A percentile compares a stretch with the other conserved stretches of the same genome.
Evolutionary conservation across 768 basidiomycete genomes (phyloP).

Genomic region (Phaeotremella skinneri): DNA sequence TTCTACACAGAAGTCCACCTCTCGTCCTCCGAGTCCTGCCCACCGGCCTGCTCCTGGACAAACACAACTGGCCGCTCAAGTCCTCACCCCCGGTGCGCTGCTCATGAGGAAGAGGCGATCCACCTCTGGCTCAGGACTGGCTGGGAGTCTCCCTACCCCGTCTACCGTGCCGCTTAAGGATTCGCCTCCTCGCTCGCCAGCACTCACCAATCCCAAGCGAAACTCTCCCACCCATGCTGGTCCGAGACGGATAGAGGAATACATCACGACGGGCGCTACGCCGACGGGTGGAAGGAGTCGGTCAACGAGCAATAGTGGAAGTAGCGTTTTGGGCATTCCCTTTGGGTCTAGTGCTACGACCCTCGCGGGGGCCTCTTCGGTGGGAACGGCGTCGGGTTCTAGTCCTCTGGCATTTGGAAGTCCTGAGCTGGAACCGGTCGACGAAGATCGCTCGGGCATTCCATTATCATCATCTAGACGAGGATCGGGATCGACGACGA

Average conservation of each 20-base stretch:
- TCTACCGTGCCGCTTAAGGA: conserved; percentile 6
- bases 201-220: neutral
- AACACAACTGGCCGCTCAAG: too few species aligned
- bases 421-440: conserved; percentile 26
- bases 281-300: conserved; percentile 11
- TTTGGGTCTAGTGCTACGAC: conserved; percentile 6
- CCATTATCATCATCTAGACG: neutral
- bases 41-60: neutral
- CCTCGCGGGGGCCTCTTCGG: neutral
- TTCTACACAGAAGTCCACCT: conserved; percentile 23
- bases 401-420: conserved; percentile 37
- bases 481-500: neutral
- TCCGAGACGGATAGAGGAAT: conserved; percentile 13
- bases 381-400: conserved; percentile 9
- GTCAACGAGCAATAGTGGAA: conserved; percentile 22
- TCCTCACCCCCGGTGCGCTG: conserved; percentile 23
- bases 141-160: conserved; percentile 20
- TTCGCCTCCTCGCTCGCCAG: conserved; percentile 14
- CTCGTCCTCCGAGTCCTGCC: conserved; percentile 34
- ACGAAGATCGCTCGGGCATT: conserved; percentile 12
- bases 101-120: conserved; percentile 35
- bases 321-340: conserved; percentile 17
- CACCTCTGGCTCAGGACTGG: conserved; percentile 22
- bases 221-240: conserved; percentile 17
- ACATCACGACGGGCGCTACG: conserved; percentile 3